Percentiles rank a stretch among this genome's conserved stretches.
phyloP scores from a whole-genome alignment of 106 monocot genomes.

The Dactylorhiza incarnata region DNA sequence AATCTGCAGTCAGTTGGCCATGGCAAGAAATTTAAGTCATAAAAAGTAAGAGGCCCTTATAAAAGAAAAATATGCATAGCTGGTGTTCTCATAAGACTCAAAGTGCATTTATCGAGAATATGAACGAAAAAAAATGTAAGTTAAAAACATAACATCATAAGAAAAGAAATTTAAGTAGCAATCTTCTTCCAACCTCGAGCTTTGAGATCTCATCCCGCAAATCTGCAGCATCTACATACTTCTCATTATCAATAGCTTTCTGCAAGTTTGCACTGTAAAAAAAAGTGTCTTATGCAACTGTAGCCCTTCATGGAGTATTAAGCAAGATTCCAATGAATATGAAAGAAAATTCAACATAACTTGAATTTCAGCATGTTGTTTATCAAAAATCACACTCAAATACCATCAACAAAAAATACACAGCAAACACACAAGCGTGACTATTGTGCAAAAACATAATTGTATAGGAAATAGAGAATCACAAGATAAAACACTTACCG shows the following conservation, averaged over 20 bases:
- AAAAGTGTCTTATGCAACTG: neutral
- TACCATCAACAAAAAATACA: neutral
- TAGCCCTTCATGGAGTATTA: neutral
- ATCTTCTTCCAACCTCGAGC: constrained; percentile 52
- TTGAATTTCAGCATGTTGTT: neutral
- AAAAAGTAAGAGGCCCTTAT: too few relatives aligned
- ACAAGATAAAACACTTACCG: constrained; percentile 36
- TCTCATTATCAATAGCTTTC: constrained; percentile 75
- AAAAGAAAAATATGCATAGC: too few relatives aligned
- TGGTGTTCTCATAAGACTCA: neutral
- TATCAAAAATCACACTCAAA: neutral
- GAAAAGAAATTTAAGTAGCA: neutral
- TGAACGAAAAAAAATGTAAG: neutral
- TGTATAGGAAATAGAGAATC: neutral
- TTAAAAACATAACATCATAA: neutral
- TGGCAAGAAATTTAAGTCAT: neutral
- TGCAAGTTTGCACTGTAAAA: constrained; percentile 78
- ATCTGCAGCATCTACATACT: constrained; percentile 64
- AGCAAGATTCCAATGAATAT: neutral
- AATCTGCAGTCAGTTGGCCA: constrained; percentile 30
- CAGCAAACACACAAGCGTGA: neutral
- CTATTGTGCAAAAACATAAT: neutral
- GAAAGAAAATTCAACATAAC: neutral
- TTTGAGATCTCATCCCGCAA: constrained; percentile 78
- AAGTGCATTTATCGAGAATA: neutral